Conservation (phyloP, 805 yeast genomes). For the Debaryomyces prosopidis region DNA sequence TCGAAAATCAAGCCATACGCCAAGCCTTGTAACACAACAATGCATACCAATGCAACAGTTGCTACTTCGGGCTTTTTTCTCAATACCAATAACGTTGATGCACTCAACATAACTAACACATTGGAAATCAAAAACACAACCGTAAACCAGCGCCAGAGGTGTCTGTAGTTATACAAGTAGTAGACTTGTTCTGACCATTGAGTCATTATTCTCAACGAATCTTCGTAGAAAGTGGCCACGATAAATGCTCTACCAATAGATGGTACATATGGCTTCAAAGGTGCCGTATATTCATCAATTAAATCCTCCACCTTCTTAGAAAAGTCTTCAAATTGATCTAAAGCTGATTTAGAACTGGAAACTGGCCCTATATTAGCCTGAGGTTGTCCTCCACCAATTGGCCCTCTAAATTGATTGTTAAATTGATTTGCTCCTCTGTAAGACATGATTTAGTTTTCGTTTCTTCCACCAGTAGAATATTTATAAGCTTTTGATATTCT, state of each 20-base stretch:
- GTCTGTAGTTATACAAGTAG: constrained; percentile 78
- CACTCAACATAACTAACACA: constrained; percentile 66
- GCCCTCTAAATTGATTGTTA: constrained; percentile 33
- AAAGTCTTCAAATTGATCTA: constrained; percentile 48
- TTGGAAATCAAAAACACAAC: constrained; percentile 66
- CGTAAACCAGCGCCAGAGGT: constrained; percentile 74
- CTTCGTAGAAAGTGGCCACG: constrained; percentile 93
- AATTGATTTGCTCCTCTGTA: constrained; percentile 47
- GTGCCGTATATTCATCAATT: constrained; percentile 50
- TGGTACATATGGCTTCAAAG: constrained; percentile 76
- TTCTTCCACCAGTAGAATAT: neutral
- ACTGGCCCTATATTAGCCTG: constrained; percentile 32
- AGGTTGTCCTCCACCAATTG: constrained; percentile 17
- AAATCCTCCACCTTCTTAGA: constrained; percentile 55
- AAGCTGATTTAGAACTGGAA: constrained; percentile 23
- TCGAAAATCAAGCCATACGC: constrained; percentile 87
- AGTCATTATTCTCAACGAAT: constrained; percentile 73
- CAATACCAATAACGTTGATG: constrained; percentile 69
- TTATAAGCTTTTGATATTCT: no score
- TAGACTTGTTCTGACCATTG: constrained; percentile 93
- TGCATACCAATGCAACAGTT: constrained; percentile 64
- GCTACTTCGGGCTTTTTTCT: constrained; percentile 71
- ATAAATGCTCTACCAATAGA: constrained; percentile 85
- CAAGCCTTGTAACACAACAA: constrained; percentile 79
- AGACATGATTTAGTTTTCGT: constrained; percentile 27